Conservation (phyloP, 2,329 filamentous ascomycete genomes). For the Mycosphaerella sp. region DNA sequence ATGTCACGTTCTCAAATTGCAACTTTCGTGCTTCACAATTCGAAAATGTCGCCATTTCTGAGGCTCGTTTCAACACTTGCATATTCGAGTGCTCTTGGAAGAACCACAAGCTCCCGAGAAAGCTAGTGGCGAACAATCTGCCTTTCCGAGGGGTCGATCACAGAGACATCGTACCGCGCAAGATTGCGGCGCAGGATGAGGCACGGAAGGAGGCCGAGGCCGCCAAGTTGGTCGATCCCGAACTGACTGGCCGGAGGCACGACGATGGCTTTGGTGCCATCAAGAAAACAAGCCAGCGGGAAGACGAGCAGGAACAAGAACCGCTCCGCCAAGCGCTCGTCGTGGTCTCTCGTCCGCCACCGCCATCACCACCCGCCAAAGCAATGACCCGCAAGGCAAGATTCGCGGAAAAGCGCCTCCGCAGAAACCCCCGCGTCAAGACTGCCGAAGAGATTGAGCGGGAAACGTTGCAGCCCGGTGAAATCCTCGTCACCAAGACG, state of each 20-base stretch:
- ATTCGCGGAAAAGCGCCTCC: too few species aligned
- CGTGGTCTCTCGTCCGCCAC: too few species aligned
- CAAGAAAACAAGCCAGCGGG: background rate
- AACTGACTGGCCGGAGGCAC: background rate
- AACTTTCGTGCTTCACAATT: slow-evolving; percentile 2
- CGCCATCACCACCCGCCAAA: too few species aligned
- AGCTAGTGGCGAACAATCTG: background rate
- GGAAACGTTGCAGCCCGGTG: too few species aligned
- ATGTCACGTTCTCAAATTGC: slow-evolving; percentile 6
- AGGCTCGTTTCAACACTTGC: background rate
- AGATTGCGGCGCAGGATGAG: slow-evolving; percentile 81
- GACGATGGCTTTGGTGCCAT: background rate
- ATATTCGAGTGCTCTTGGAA: slow-evolving; percentile 5
- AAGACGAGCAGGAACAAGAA: background rate
- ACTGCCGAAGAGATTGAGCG: too few species aligned
- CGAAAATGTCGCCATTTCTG: slow-evolving; percentile 3
- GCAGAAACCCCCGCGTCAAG: too few species aligned
- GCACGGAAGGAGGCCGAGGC: slow-evolving; percentile 64
- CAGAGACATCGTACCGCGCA: slow-evolving; percentile 50
- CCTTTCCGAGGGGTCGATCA: background rate
- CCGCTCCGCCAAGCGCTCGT: too few species aligned
- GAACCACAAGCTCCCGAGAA: background rate
- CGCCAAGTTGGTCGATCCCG: background rate
- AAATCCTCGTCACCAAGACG: too few species aligned
- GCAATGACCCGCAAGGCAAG: too few species aligned